phyloP scores from a whole-genome alignment of 2,329 filamentous ascomycete species.

The Talaromyces atroroseus region DNA sequence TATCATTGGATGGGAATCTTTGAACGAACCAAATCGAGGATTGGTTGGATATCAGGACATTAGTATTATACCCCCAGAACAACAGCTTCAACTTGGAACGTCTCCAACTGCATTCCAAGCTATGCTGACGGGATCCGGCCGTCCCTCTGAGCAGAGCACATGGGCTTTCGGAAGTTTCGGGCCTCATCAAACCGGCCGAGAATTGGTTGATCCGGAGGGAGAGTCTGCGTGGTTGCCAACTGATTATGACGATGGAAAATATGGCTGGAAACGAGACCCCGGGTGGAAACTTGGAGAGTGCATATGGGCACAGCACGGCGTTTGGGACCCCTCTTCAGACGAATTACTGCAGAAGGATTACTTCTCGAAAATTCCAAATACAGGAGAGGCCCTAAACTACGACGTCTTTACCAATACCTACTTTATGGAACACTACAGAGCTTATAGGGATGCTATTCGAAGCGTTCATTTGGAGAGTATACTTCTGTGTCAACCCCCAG shows the following conservation, averaged over 20 bases:
- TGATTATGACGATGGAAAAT: conserved; percentile 79
- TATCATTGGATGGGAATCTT: conserved; percentile 90
- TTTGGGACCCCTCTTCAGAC: conserved; percentile 82
- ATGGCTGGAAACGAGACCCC: conserved; percentile 83
- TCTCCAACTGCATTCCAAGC: conserved; percentile 92
- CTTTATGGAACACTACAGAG: conserved; percentile 80
- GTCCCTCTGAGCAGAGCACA: conserved; percentile 80
- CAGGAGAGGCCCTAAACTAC: conserved; percentile 70
- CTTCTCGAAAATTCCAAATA: conserved; percentile 72
- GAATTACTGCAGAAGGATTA: conserved; percentile 77
- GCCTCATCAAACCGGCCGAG: conserved; percentile 79
- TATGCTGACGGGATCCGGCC: conserved; percentile 83
- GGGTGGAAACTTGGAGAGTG: conserved; percentile 92
- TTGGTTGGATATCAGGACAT: conserved; percentile 79
- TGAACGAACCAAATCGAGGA: conserved; percentile 92
- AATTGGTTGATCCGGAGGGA: conserved; percentile 81
- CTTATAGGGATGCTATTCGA: conserved; percentile 69
- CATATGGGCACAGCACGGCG: conserved; percentile 91
- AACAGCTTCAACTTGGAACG: conserved; percentile 87
- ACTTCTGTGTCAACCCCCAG: conserved; percentile 85
- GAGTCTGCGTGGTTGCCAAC: conserved; percentile 75
- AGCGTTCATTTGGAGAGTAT: conserved; percentile 72
- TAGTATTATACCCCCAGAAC: conserved; percentile 73
- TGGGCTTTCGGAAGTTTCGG: conserved; percentile 94
- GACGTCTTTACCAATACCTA: conserved; percentile 85